Conservation (phyloP, 257 asterid genomes). For the Catharanthus roseus region DNA sequence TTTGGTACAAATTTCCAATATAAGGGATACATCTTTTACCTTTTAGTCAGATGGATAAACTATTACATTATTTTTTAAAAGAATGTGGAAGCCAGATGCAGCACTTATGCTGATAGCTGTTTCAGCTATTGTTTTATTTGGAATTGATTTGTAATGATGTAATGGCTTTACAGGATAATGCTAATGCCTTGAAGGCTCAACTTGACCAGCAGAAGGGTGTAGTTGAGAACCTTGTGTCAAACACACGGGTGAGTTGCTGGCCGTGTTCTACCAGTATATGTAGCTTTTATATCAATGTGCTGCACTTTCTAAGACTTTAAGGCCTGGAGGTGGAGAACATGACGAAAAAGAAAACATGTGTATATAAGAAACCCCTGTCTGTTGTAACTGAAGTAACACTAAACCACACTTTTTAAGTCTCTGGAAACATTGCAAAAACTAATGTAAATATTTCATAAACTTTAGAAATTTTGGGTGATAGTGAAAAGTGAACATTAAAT, state of each 20-base stretch:
- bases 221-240: slow-evolving; percentile 79
- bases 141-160: slow-evolving; percentile 8
- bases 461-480: neutral
- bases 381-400: neutral
- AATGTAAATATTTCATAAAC: neutral
- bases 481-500: neutral
- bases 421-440: neutral
- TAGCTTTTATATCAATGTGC: neutral
- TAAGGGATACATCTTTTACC: neutral
- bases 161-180: slow-evolving; percentile 63
- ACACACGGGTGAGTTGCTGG: slow-evolving; percentile 68
- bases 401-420: neutral
- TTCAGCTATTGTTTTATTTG: neutral
- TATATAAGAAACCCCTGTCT: neutral
- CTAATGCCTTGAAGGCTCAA: slow-evolving; percentile 78
- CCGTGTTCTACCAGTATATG: slow-evolving; percentile 8
- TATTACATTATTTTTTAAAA: neutral
- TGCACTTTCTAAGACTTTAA: neutral
- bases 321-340: neutral
- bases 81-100: slow-evolving; percentile 6
- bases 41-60: neutral
- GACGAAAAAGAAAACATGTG: neutral
- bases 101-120: neutral
- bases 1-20: neutral
- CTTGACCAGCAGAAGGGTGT: slow-evolving; percentile 85